A percentile compares a stretch with the other conserved stretches of the same genome.
Conservation (phyloP, 768 basidiomycete genomes). For the Suillus spraguei region DNA sequence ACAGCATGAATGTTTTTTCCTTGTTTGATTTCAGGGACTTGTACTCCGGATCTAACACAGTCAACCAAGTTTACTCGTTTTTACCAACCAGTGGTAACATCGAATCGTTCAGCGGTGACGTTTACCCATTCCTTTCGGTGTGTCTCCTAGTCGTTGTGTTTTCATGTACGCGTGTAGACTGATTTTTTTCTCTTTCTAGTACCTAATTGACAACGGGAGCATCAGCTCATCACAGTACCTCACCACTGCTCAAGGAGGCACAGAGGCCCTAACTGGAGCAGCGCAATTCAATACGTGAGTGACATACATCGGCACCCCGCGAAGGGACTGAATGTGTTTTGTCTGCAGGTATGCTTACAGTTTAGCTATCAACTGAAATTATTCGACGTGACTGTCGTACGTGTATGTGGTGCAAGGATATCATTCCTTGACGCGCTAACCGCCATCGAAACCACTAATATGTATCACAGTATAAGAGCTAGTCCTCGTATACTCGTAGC, state of each 20-base stretch:
- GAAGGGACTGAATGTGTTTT: not conserved
- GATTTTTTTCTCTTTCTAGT: constrained; percentile 34
- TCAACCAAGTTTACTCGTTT: constrained; percentile 56
- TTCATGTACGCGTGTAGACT: not conserved
- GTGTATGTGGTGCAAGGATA: not conserved
- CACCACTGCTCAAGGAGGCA: constrained; percentile 60
- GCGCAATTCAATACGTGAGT: constrained; percentile 57
- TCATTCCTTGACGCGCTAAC: not conserved
- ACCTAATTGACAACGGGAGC: constrained; percentile 48
- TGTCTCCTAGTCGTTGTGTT: not conserved
- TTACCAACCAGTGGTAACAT: constrained; percentile 39
- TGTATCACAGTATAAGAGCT: not conserved
- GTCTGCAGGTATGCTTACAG: constrained; percentile 45
- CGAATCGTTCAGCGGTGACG: constrained; percentile 54
- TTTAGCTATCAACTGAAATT: constrained; percentile 43
- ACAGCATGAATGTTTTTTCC: not conserved
- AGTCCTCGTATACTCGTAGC: not conserved
- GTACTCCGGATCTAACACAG: constrained; percentile 54
- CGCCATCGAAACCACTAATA: not conserved
- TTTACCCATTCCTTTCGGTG: constrained; percentile 55
- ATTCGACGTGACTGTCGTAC: not conserved
- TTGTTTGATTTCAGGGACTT: constrained; percentile 45
- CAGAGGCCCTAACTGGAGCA: constrained; percentile 58
- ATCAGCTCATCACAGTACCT: constrained; percentile 57
- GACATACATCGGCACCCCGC: not conserved